Conservation (phyloP, 1,139 yeast genomes). For the Taphrina pruni region DNA sequence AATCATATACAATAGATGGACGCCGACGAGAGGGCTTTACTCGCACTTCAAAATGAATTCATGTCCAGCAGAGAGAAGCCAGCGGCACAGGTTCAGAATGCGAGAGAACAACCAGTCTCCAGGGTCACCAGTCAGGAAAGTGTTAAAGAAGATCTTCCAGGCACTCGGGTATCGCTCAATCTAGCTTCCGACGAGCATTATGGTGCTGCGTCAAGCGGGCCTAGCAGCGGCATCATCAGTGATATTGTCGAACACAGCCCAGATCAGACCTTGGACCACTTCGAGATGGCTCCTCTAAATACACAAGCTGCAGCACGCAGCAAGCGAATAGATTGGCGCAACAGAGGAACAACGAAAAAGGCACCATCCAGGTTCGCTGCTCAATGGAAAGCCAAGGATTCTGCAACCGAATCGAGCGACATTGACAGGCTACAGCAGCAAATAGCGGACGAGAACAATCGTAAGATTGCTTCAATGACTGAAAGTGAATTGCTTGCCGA, state of each 20-base stretch:
- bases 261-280: neutral
- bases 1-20: neutral
- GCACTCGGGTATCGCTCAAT: neutral
- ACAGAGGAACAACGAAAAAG: neutral
- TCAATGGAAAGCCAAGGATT: neutral
- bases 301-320: neutral
- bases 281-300: neutral
- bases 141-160: constrained; percentile 4
- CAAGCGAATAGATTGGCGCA: constrained; percentile 13
- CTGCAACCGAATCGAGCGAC: neutral
- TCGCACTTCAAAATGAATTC: constrained; percentile 13
- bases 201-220: neutral
- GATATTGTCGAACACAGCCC: constrained; percentile 16
- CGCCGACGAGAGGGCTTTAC: constrained; percentile 10
- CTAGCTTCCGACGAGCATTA: neutral
- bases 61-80: constrained; percentile 5
- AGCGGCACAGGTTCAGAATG: constrained; percentile 7
- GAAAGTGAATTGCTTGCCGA: constrained; percentile 1
- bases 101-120: neutral
- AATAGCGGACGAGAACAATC: constrained; percentile 29
- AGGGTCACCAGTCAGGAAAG: neutral
- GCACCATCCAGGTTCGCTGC: constrained; percentile 1
- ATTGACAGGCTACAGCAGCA: neutral
- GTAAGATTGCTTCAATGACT: constrained; percentile 17
- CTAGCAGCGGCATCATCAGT: constrained; percentile 7